phyloP scores from a whole-genome alignment of 768 basidiomycete genomes.

The Tylopilus cervinicoccineus region DNA sequence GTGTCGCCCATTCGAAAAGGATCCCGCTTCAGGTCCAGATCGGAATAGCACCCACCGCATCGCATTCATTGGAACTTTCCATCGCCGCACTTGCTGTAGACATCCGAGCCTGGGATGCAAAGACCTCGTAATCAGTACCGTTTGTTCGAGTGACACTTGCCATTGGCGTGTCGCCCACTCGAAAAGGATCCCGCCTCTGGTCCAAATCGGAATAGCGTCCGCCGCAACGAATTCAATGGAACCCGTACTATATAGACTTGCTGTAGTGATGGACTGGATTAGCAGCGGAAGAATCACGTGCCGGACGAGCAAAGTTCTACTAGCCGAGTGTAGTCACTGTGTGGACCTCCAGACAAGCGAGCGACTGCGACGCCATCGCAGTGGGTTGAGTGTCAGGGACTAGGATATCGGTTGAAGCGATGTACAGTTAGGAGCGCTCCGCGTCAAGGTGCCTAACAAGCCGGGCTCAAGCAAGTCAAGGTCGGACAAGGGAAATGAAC shows the following conservation, averaged over 20 bases:
- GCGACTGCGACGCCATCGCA: not conserved
- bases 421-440: too few species aligned
- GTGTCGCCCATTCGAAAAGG: not conserved
- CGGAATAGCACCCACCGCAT: constrained; percentile 9
- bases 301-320: too few species aligned
- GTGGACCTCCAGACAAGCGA: too few species aligned
- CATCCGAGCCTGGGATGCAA: constrained; percentile 3
- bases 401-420: too few species aligned
- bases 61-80: not conserved
- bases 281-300: too few species aligned
- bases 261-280: too few species aligned
- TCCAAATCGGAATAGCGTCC: constrained; percentile 3
- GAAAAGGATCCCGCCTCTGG: not conserved
- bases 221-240: constrained; percentile 10
- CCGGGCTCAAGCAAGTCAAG: not conserved
- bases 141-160: constrained; percentile 10
- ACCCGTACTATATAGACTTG: too few species aligned
- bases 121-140: constrained; percentile 8
- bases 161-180: constrained; percentile 3
- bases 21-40: constrained; percentile 3
- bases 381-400: too few species aligned
- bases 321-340: too few species aligned
- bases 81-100: too few species aligned
- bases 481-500: not conserved
- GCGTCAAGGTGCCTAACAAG: not conserved